Evolutionary conservation across 1,284 basidiomycete genomes (phyloP).

Genomic region (Cryptococcus sp.): DNA sequence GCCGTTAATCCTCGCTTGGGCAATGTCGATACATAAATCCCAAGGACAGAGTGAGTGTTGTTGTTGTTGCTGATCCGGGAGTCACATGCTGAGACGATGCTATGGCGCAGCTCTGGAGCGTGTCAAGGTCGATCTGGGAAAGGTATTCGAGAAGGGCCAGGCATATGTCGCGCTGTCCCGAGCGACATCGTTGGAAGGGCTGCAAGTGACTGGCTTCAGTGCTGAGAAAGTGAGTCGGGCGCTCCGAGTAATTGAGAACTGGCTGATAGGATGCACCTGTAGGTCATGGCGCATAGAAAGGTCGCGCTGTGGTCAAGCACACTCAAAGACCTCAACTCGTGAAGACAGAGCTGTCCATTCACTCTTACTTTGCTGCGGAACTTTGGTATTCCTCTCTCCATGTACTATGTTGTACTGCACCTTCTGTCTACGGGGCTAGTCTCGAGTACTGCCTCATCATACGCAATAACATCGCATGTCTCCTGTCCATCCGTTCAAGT

Average conservation of each 20-base stretch:
- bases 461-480: not conserved
- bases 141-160: slow-evolving; percentile 76
- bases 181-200: slow-evolving; percentile 84
- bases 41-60: slow-evolving; percentile 70
- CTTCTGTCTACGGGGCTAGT: too few relatives aligned
- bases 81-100: slow-evolving; percentile 4
- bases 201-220: slow-evolving; percentile 88
- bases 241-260: not conserved
- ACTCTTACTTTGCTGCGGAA: too few relatives aligned
- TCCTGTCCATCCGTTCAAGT: too few relatives aligned
- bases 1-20: slow-evolving; percentile 85
- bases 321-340: slow-evolving; percentile 29
- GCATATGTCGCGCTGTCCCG: slow-evolving; percentile 96
- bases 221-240: slow-evolving; percentile 65
- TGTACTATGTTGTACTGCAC: too few relatives aligned
- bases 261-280: slow-evolving; percentile 6
- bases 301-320: slow-evolving; percentile 44
- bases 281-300: slow-evolving; percentile 66
- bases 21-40: slow-evolving; percentile 92
- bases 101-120: slow-evolving; percentile 41
- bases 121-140: slow-evolving; percentile 55
- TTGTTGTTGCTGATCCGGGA: not conserved
- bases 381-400: too few relatives aligned
- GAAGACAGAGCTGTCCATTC: too few relatives aligned
- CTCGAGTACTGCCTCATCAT: too few relatives aligned